These are phyloP conservation scores for Talaromyces sp. DNA, from an alignment of 2,329 filamentous ascomycete genomes.

Conservation along the genomic window DNA sequence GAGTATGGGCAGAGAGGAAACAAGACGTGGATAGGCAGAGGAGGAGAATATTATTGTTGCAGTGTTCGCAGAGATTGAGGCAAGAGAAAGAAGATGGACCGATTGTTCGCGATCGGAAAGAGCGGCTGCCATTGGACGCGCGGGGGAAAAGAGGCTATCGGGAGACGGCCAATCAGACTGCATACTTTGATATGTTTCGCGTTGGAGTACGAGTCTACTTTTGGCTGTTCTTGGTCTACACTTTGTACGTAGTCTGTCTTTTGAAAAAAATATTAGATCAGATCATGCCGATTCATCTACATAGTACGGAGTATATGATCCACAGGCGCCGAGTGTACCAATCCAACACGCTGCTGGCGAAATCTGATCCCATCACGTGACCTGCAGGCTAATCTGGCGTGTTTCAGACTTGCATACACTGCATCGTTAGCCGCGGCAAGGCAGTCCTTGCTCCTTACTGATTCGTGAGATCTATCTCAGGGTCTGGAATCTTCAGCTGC, in stretches of 20 bases:
- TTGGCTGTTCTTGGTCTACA: background rate
- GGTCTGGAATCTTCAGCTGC: conserved; percentile 3
- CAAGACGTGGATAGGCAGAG: background rate
- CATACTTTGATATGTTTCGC: background rate
- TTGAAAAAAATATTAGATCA: background rate
- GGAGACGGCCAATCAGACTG: conserved; percentile 1
- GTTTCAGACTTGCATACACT: conserved; percentile 14
- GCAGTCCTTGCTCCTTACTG: background rate
- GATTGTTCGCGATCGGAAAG: conserved; percentile 6
- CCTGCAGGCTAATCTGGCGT: conserved; percentile 6
- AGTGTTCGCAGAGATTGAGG: background rate
- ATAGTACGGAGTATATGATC: background rate
- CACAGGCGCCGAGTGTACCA: background rate
- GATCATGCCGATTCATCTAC: background rate
- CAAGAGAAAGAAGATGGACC: background rate
- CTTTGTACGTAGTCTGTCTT: too few relatives aligned
- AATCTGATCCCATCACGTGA: conserved; percentile 7
- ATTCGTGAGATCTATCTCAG: background rate
- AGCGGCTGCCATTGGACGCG: background rate
- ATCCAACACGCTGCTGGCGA: background rate
- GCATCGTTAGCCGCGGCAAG: background rate
- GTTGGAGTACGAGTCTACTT: background rate
- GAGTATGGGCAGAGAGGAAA: background rate
- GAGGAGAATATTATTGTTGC: background rate
- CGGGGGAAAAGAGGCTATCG: background rate